Evolutionary conservation across 257 asterid genomes (phyloP).

Genomic region (Nicotiana otophora): DNA sequence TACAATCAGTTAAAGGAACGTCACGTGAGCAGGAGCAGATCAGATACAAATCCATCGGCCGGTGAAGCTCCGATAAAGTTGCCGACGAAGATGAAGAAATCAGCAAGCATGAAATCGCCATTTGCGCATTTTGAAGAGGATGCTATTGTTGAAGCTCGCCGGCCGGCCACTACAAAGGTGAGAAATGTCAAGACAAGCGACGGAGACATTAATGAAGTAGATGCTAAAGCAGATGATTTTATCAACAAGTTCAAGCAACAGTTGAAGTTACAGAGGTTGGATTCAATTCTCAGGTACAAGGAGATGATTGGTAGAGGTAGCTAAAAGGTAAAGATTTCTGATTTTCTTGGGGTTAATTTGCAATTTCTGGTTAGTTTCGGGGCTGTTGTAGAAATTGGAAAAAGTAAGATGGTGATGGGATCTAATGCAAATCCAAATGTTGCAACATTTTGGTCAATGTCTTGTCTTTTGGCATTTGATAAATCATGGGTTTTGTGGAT

Average conservation of each 20-base stretch:
- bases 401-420: constrained; percentile 16
- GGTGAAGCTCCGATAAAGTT: constrained; percentile 39
- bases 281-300: constrained; percentile 69
- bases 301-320: constrained; percentile 58
- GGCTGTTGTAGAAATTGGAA: constrained; percentile 19
- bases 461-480: constrained; percentile 21
- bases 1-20: constrained; percentile 33
- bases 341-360: constrained; percentile 22
- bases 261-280: constrained; percentile 76
- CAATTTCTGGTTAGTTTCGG: constrained; percentile 21
- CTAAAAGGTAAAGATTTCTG: constrained; percentile 21
- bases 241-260: constrained; percentile 78
- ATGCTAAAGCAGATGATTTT: constrained; percentile 76
- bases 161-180: constrained; percentile 66
- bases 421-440: constrained; percentile 17
- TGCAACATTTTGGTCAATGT: constrained; percentile 15
- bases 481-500: constrained; percentile 18
- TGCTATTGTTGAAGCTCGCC: constrained; percentile 45
- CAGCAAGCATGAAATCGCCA: constrained; percentile 49
- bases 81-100: constrained; percentile 48
- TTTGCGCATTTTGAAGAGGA: constrained; percentile 44
- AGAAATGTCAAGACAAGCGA: constrained; percentile 19
- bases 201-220: constrained; percentile 47
- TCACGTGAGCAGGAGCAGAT: constrained; percentile 42
- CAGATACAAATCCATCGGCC: constrained; percentile 56